Evolutionary conservation across 352 stramenopile species (phyloP).

Genomic region (Phytophthora palmivora): DNA sequence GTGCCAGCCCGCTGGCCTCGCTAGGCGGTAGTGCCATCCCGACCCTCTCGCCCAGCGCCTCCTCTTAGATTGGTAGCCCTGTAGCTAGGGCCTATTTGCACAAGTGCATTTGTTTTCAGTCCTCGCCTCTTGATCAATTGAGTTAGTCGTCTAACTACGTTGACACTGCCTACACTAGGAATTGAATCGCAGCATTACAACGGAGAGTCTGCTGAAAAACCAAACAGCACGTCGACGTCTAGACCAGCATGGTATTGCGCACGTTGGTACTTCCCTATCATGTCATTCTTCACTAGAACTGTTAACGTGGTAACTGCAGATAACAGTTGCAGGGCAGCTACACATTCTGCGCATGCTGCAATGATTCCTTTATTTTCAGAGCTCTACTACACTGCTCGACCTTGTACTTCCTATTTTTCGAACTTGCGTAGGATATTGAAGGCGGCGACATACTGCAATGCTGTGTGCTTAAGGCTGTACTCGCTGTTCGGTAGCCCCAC

Average conservation of each 20-base stretch:
- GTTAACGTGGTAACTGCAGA: too few species aligned
- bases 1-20: constrained; percentile 41
- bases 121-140: too few species aligned
- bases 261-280: too few species aligned
- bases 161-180: too few species aligned
- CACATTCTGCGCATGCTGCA: neutral
- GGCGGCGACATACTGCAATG: constrained; percentile 86
- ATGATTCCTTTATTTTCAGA: constrained; percentile 8
- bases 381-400: neutral
- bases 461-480: constrained; percentile 90
- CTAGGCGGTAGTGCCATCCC: constrained; percentile 35
- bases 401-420: constrained; percentile 53
- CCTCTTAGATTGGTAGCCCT: constrained; percentile 18
- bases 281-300: too few species aligned
- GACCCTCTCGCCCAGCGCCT: constrained; percentile 18
- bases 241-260: too few species aligned
- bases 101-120: constrained; percentile 10
- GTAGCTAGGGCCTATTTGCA: neutral
- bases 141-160: too few species aligned
- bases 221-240: too few species aligned
- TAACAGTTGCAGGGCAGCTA: too few species aligned
- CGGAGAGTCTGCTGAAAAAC: too few species aligned
- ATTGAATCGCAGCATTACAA: too few species aligned
- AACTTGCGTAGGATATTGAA: constrained; percentile 90
- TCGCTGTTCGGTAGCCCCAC: constrained; percentile 68